A percentile compares a stretch with the other conserved stretches of the same genome.
Evolutionary conservation across 148 eudicot genomes (phyloP).

Genomic region (Simmondsia chinensis): DNA sequence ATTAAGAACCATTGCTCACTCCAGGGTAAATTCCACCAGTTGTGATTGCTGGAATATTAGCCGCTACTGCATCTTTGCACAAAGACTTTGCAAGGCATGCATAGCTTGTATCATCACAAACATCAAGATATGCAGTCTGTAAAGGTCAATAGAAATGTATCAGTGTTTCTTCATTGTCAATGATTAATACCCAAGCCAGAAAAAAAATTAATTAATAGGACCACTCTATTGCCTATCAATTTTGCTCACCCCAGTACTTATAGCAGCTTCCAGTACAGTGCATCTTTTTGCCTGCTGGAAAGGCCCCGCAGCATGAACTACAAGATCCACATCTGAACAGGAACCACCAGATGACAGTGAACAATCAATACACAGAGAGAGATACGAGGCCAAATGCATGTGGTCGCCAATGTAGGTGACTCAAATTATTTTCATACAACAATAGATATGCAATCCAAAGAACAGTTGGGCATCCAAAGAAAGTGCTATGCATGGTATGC

Average conservation of each 20-base stretch:
- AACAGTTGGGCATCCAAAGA: too few species aligned
- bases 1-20: conserved; percentile 89
- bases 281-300: conserved; percentile 80
- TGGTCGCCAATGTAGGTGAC: too few species aligned
- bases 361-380: neutral
- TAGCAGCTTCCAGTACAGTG: conserved; percentile 94
- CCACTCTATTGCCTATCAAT: conserved; percentile 35
- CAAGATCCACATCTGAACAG: conserved; percentile 83
- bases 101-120: conserved; percentile 89
- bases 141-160: conserved; percentile 2
- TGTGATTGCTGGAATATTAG: conserved; percentile 83
- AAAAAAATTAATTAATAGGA: conserved; percentile 6
- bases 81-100: conserved; percentile 78
- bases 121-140: conserved; percentile 94
- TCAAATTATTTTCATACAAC: too few species aligned
- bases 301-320: conserved; percentile 95
- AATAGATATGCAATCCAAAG: too few species aligned
- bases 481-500: too few species aligned
- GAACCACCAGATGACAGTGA: neutral
- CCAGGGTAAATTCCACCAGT: conserved; percentile 98
- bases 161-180: too few species aligned
- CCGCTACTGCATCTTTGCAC: conserved; percentile 56
- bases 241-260: conserved; percentile 93
- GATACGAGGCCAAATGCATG: too few species aligned
- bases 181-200: too few species aligned